phyloP scores from a whole-genome alignment of 225 moss, liverwort and hornwort genomes.

The Pleurozium schreberi region DNA sequence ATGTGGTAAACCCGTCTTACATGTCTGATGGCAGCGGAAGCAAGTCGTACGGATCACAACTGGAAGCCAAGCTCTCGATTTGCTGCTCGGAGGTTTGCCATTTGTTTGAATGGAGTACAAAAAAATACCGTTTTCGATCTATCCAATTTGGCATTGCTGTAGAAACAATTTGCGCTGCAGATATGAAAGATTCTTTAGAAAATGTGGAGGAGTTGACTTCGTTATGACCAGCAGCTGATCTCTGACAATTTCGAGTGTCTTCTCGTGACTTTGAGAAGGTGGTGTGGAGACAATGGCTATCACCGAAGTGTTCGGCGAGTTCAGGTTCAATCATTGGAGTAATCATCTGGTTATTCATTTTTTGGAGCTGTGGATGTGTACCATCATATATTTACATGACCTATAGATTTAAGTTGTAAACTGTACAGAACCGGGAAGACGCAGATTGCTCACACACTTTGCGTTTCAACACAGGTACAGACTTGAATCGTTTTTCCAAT shows the following conservation, averaged over 20 bases:
- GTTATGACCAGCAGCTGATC: neutral
- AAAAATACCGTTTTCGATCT: neutral
- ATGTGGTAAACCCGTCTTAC: neutral
- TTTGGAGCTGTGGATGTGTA: neutral
- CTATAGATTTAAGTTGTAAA: neutral
- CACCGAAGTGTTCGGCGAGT: slow-evolving; percentile 88
- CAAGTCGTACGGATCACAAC: slow-evolving; percentile 80
- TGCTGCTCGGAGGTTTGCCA: slow-evolving; percentile 66
- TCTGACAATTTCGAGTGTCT: neutral
- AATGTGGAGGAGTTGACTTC: neutral
- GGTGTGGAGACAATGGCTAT: slow-evolving; percentile 88
- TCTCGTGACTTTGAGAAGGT: slow-evolving; percentile 23
- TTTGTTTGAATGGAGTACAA: neutral
- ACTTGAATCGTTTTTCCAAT: neutral
- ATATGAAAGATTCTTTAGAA: neutral
- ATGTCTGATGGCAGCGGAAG: slow-evolving; percentile 53
- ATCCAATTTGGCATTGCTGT: neutral
- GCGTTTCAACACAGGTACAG: slow-evolving; percentile 78
- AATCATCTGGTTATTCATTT: neutral
- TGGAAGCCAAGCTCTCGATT: slow-evolving; percentile 78
- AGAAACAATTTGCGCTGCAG: neutral
- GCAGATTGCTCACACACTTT: slow-evolving; percentile 85
- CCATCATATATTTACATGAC: neutral
- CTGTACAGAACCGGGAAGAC: slow-evolving; percentile 79
- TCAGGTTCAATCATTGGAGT: slow-evolving; percentile 38